Evolutionary conservation across 108 stramenopile genomes (phyloP).

Genomic region (Cyclostephanos tholiformis): DNA sequence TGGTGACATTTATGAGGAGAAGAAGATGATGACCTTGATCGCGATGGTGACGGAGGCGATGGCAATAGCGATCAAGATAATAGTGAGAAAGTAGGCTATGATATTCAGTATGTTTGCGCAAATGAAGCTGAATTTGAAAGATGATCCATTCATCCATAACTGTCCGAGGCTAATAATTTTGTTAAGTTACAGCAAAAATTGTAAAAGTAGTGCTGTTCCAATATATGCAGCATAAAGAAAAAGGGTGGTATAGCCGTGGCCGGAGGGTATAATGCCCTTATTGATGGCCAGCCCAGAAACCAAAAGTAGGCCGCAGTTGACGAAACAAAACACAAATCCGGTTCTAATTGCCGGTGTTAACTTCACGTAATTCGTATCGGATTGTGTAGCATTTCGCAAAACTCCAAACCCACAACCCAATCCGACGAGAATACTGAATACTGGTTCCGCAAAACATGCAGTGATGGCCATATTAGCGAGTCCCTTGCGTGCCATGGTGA

Average conservation of each 20-base stretch:
- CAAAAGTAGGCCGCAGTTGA: conserved; percentile 45
- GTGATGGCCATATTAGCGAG: conserved; percentile 65
- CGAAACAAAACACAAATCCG: conserved; percentile 52
- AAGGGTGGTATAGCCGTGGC: conserved; percentile 65
- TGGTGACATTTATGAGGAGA: too few relatives aligned
- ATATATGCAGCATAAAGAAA: conserved; percentile 52
- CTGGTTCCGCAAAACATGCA: conserved; percentile 76
- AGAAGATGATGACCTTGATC: too few relatives aligned
- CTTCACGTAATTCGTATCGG: conserved; percentile 32
- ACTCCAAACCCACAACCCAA: conserved; percentile 43
- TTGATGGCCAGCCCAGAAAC: conserved; percentile 36
- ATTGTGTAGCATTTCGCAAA: conserved; percentile 27
- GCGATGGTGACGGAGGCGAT: too few relatives aligned
- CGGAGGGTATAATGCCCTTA: conserved; percentile 57
- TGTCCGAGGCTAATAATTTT: background rate
- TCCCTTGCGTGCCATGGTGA: conserved; percentile 77
- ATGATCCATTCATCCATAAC: too few relatives aligned
- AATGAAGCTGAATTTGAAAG: too few relatives aligned
- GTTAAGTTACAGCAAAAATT: conserved; percentile 27
- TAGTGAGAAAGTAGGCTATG: too few relatives aligned
- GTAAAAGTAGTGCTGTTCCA: conserved; percentile 34
- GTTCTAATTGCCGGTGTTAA: conserved; percentile 44
- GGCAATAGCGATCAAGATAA: too few relatives aligned
- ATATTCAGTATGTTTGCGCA: too few relatives aligned
- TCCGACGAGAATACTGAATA: conserved; percentile 73